Evolutionary conservation across 495 filamentous ascomycete species (phyloP).

Genomic region (Pyronema omphalodes): DNA sequence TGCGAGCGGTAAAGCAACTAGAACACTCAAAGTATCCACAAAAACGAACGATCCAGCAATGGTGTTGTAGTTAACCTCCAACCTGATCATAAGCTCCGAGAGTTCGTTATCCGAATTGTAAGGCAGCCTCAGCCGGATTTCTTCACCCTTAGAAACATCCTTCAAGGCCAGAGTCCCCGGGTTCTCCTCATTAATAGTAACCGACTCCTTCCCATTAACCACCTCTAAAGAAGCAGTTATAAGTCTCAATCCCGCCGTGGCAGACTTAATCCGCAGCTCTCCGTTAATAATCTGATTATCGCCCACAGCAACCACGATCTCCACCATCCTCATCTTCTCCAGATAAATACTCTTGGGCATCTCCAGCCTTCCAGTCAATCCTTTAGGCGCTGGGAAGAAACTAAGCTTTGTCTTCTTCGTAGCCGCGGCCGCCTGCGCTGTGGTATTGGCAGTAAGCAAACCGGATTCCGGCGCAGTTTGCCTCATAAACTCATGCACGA

Average conservation of each 20-base stretch:
- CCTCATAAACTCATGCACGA: constrained; percentile 38
- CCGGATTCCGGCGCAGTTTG: constrained; percentile 15
- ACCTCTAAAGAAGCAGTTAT: constrained; percentile 51
- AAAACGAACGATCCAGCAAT: constrained; percentile 53
- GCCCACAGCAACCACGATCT: constrained; percentile 55
- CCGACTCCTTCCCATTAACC: constrained; percentile 27
- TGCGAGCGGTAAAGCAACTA: constrained; percentile 58
- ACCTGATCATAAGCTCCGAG: constrained; percentile 47
- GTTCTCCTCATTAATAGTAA: constrained; percentile 28
- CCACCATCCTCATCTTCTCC: constrained; percentile 53
- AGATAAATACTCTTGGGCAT: constrained; percentile 47
- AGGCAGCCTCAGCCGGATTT: constrained; percentile 46
- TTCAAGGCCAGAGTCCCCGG: constrained; percentile 50
- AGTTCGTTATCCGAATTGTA: constrained; percentile 72
- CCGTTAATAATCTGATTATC: constrained; percentile 54
- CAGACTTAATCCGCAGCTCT: constrained; percentile 56
- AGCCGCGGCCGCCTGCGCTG: constrained; percentile 26
- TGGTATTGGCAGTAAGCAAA: constrained; percentile 14
- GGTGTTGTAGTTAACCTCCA: constrained; percentile 66
- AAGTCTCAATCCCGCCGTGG: constrained; percentile 72
- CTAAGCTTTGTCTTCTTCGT: constrained; percentile 28
- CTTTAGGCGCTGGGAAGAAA: constrained; percentile 19
- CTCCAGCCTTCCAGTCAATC: constrained; percentile 13
- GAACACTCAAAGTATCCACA: constrained; percentile 41
- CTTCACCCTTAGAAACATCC: constrained; percentile 32